A percentile compares a stretch with the other conserved stretches of the same genome.
phyloP scores from a whole-genome alignment of 1,139 yeast species.

The Geotrichum histeridarum region DNA sequence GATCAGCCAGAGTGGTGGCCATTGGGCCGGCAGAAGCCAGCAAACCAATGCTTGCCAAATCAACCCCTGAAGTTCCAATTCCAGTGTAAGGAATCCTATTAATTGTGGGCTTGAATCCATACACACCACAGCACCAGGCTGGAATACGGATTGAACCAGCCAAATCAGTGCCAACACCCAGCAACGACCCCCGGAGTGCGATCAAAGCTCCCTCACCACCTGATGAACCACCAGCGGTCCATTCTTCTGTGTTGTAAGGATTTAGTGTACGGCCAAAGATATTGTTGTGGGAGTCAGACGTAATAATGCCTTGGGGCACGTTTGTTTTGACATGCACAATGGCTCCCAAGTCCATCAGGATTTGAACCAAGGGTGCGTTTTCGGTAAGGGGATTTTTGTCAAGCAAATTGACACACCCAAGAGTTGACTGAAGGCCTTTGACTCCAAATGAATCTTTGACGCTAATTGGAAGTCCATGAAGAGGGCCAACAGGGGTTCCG shows the following conservation, averaged over 20 bases:
- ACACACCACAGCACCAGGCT: conserved; percentile 50
- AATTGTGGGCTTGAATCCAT: conserved; percentile 50
- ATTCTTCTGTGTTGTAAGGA: conserved; percentile 43
- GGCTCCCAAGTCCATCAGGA: conserved; percentile 48
- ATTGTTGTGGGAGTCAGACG: conserved; percentile 46
- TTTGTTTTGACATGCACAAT: conserved; percentile 54
- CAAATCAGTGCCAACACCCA: conserved; percentile 61
- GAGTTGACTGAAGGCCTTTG: conserved; percentile 42
- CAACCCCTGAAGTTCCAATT: conserved; percentile 28
- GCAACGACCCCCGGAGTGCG: conserved; percentile 45
- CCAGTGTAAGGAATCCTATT: conserved; percentile 43
- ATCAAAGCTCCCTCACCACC: conserved; percentile 61
- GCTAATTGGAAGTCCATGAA: conserved; percentile 51
- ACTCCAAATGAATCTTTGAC: conserved; percentile 48
- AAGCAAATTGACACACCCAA: conserved; percentile 38
- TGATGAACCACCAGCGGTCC: conserved; percentile 53
- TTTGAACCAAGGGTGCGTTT: conserved; percentile 39
- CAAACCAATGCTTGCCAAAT: conserved; percentile 24
- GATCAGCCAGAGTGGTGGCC: conserved; percentile 49
- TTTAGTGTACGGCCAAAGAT: conserved; percentile 48
- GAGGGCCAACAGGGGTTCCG: conserved; percentile 43
- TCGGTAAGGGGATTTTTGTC: conserved; percentile 30
- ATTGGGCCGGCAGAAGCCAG: conserved; percentile 48
- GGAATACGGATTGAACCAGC: conserved; percentile 62
- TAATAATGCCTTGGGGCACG: conserved; percentile 56